A percentile compares a stretch with the other conserved stretches of the same genome.
Evolutionary conservation across 441 rosid genomes (phyloP).

Genomic region (Croton laevigatus): DNA sequence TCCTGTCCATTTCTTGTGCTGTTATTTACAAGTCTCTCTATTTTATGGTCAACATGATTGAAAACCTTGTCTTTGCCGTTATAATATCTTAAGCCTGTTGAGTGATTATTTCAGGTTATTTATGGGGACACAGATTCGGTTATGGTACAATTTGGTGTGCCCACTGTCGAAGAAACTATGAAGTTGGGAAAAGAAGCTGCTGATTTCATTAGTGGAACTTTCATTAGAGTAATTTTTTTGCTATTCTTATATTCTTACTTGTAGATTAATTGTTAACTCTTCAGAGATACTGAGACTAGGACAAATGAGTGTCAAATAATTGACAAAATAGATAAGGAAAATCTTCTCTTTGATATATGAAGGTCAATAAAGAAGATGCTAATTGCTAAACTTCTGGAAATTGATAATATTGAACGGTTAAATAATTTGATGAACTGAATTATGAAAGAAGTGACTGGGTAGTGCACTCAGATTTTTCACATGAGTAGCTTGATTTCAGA

Average conservation of each 20-base stretch:
- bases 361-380: no score
- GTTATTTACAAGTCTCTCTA: background rate
- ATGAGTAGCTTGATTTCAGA: background rate
- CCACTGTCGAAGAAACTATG: constrained; percentile 83
- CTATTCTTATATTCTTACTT: constrained; percentile 11
- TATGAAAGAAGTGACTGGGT: constrained; percentile 3
- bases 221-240: constrained; percentile 56
- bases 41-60: constrained; percentile 5
- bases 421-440: background rate
- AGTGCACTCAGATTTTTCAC: background rate
- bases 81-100: constrained; percentile 9
- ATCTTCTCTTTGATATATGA: no score
- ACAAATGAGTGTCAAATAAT: no score
- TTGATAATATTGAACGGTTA: background rate
- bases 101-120: constrained; percentile 55
- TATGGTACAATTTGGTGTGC: constrained; percentile 96
- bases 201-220: constrained; percentile 76
- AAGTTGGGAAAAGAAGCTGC: constrained; percentile 96
- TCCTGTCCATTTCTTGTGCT: background rate
- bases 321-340: no score
- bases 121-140: constrained; percentile 99
- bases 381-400: background rate
- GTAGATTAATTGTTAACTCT: background rate
- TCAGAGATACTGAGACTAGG: no score
- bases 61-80: constrained; percentile 1